Percentiles rank a stretch among this genome's conserved stretches.
Conservation (phyloP, 2,329 filamentous ascomycete genomes). For the Trematosphaeria pertusa region DNA sequence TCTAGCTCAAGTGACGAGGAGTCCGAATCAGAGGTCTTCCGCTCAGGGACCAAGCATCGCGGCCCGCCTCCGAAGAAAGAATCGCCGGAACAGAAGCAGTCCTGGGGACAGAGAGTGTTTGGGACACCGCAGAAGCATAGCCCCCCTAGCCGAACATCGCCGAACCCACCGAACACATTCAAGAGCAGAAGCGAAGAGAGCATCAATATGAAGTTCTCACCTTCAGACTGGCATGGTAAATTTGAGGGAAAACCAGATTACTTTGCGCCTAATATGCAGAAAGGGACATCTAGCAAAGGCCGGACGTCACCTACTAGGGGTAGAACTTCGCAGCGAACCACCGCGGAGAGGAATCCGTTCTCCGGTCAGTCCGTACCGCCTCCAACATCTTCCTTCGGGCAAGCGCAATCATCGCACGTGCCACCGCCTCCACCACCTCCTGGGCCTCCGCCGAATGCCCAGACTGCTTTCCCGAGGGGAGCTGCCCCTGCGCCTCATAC, state of each 20-base stretch:
- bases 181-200: conserved; percentile 57
- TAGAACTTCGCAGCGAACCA: conserved; percentile 30
- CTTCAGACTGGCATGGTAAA: conserved; percentile 54
- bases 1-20: conserved; percentile 40
- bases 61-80: conserved; percentile 21
- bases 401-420: conserved; percentile 21
- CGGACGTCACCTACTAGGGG: conserved; percentile 42
- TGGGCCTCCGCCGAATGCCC: conserved; percentile 32
- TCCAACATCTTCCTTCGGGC: conserved; percentile 25
- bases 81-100: conserved; percentile 21
- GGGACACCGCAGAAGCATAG: conserved; percentile 24
- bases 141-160: conserved; percentile 18
- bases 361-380: conserved; percentile 29
- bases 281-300: conserved; percentile 29
- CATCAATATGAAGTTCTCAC: conserved; percentile 58
- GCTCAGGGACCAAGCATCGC: conserved; percentile 15
- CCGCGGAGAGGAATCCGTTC: conserved; percentile 24
- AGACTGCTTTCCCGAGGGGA: conserved; percentile 26
- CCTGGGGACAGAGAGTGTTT: conserved; percentile 24
- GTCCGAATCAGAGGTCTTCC: conserved; percentile 29
- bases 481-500: conserved; percentile 29
- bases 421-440: conserved; percentile 42
- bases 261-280: conserved; percentile 46
- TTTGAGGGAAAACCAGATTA: conserved; percentile 54
- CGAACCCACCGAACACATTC: conserved; percentile 36